Evolutionary conservation across 2,329 filamentous ascomycete species (phyloP).

Genomic region (Nannizziopsis arthrosporioides): DNA sequence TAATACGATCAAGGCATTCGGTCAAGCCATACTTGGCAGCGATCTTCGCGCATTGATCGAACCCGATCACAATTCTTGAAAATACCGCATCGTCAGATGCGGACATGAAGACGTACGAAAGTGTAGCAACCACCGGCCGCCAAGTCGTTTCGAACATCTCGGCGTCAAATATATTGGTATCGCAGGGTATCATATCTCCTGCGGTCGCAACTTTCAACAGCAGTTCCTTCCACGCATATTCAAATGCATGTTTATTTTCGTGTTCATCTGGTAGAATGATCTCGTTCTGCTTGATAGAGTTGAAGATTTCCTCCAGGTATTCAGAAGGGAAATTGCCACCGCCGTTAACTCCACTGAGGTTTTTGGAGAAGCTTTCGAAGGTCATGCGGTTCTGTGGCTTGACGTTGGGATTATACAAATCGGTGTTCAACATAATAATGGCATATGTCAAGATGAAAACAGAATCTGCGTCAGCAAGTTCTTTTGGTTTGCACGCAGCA

Average conservation of each 20-base stretch:
- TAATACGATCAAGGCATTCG: slow-evolving; percentile 83
- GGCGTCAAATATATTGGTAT: slow-evolving; percentile 90
- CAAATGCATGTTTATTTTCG: slow-evolving; percentile 90
- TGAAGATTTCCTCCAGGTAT: slow-evolving; percentile 75
- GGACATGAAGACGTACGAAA: slow-evolving; percentile 98
- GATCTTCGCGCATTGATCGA: slow-evolving; percentile 90
- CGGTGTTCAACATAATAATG: slow-evolving; percentile 95
- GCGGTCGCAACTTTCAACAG: slow-evolving; percentile 70
- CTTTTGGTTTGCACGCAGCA: slow-evolving; percentile 54
- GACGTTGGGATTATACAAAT: slow-evolving; percentile 89
- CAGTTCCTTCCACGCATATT: slow-evolving; percentile 94
- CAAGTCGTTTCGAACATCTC: slow-evolving; percentile 97
- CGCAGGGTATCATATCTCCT: slow-evolving; percentile 61
- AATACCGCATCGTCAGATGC: slow-evolving; percentile 95
- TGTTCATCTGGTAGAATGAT: slow-evolving; percentile 97
- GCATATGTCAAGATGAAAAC: slow-evolving; percentile 88
- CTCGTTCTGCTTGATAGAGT: slow-evolving; percentile 83
- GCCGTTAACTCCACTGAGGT: slow-evolving; percentile 80
- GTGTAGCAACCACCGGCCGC: slow-evolving; percentile 84
- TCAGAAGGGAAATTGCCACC: slow-evolving; percentile 72
- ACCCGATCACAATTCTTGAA: slow-evolving; percentile 81
- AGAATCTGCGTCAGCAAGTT: slow-evolving; percentile 73
- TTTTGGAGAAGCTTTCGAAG: slow-evolving; percentile 67
- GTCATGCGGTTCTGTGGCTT: slow-evolving; percentile 68
- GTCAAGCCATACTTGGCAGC: slow-evolving; percentile 71